phyloP scores from a whole-genome alignment of 2,329 filamentous ascomycete genomes.

The Fusarium duplospermum region DNA sequence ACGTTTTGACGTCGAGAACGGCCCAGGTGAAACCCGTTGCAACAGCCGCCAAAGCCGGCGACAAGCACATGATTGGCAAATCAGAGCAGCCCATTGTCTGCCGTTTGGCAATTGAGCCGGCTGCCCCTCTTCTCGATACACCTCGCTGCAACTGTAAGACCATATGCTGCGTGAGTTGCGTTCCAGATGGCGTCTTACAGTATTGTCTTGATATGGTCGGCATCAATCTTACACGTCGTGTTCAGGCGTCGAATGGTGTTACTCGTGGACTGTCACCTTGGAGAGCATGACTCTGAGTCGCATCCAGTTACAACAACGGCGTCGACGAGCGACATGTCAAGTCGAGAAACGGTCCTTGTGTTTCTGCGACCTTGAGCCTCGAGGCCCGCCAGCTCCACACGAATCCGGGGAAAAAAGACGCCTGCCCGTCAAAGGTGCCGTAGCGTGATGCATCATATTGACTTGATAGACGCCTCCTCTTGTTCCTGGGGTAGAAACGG shows the following conservation, averaged over 20 bases:
- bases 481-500: slow-evolving; percentile 18
- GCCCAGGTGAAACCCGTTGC: slow-evolving; percentile 30
- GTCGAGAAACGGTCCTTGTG: background rate
- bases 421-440: slow-evolving; percentile 16
- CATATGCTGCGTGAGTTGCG: slow-evolving; percentile 23
- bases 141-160: slow-evolving; percentile 7
- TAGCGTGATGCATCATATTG: slow-evolving; percentile 22
- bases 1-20: slow-evolving; percentile 23
- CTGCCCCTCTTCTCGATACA: slow-evolving; percentile 16
- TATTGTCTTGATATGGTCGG: slow-evolving; percentile 4
- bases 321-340: slow-evolving; percentile 6
- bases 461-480: slow-evolving; percentile 5
- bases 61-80: slow-evolving; percentile 29
- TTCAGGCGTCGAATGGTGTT: slow-evolving; percentile 16
- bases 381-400: slow-evolving; percentile 13
- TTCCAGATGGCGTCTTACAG: slow-evolving; percentile 27
- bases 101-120: slow-evolving; percentile 14
- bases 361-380: slow-evolving; percentile 5
- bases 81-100: slow-evolving; percentile 1
- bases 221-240: slow-evolving; percentile 6
- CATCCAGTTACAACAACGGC: slow-evolving; percentile 11
- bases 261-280: slow-evolving; percentile 3
- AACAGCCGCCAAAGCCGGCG: slow-evolving; percentile 20
- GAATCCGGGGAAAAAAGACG: slow-evolving; percentile 22
- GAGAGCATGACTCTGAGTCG: background rate